Percentiles rank a stretch among this genome's conserved stretches.
phyloP scores from a whole-genome alignment of 1,284 basidiomycete species.

The Sphagnurus paluster region DNA sequence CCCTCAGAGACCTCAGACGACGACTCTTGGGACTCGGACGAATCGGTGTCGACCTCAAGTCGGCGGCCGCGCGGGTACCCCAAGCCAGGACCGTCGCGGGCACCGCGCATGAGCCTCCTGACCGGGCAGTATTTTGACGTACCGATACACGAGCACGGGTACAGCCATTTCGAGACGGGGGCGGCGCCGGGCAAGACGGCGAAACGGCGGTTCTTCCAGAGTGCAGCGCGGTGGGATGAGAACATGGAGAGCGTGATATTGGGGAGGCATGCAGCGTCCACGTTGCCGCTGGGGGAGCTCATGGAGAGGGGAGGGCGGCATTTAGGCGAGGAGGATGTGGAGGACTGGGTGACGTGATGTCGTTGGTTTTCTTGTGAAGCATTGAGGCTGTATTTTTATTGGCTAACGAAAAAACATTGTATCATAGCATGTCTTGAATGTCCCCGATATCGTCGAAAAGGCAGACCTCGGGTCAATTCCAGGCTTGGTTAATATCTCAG shows the following conservation, averaged over 20 bases:
- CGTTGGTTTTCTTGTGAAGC: neutral
- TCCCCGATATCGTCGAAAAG: too few relatives aligned
- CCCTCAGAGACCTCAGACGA: slow-evolving; percentile 46
- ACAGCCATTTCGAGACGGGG: slow-evolving; percentile 34
- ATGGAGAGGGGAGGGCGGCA: slow-evolving; percentile 32
- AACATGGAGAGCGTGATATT: slow-evolving; percentile 22
- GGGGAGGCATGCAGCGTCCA: slow-evolving; percentile 14
- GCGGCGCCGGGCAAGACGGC: slow-evolving; percentile 24
- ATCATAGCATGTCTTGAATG: too few relatives aligned
- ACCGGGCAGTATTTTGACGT: slow-evolving; percentile 59
- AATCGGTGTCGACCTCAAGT: slow-evolving; percentile 39
- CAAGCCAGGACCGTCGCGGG: slow-evolving; percentile 26
- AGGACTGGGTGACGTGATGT: slow-evolving; percentile 28
- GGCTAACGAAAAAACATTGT: slow-evolving; percentile 7
- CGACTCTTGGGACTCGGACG: slow-evolving; percentile 50
- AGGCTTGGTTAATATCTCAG: too few relatives aligned
- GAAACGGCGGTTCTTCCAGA: slow-evolving; percentile 62
- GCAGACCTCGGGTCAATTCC: too few relatives aligned
- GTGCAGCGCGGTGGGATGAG: slow-evolving; percentile 32
- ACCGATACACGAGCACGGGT: slow-evolving; percentile 36
- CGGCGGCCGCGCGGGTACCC: slow-evolving; percentile 27
- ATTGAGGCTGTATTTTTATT: slow-evolving; percentile 17
- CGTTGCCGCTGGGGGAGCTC: slow-evolving; percentile 20
- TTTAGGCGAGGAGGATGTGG: slow-evolving; percentile 21
- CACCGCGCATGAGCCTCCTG: slow-evolving; percentile 64